Evolutionary conservation across 2,329 filamentous ascomycete genomes (phyloP), one percentile per base, ranked within the genome.

Genomic region (Ophiostoma himal-ulmi): DNA sequence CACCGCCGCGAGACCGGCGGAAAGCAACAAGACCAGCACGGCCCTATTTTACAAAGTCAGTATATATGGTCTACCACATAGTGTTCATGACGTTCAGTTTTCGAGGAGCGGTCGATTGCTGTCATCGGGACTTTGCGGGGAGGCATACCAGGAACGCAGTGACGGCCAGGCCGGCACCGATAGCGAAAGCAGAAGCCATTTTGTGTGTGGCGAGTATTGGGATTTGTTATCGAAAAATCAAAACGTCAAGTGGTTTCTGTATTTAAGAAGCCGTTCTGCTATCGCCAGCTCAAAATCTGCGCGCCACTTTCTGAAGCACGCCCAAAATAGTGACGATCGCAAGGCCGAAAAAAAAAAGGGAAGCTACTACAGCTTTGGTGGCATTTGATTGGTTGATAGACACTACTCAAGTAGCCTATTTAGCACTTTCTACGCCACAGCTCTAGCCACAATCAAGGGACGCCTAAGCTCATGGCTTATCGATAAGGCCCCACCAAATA

Each of bases 11-110:
- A 72, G 91, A 96, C 77, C 92, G 88, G 74, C 94, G 89, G 80
- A 94, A 87, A 75, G 95, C 95, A 77, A 98, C 91, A 54, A 96
- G 86, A 76, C 94, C 94, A 72, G 95, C 94, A 78, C 95, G 92
- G 75, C 95, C 94, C 93, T 97, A 68, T 71, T 76, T 71, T 76
- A 30, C 30, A 30, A 72, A 69, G 68, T 73, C 71, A 71, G 67
- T 66, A 70, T 67, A 54, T 26, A 13, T 37, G 37, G 44, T 48
- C 5, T 48, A 1, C 5, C 13, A 17, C 20, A n/a, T 7, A 6
- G 44, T 48, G 44, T 48, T 30, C 30, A 48, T 48, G 37, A 8
- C n/a, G 44, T 13, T 48, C 17, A 48, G n/a, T 48, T 17, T 17
- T 48, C 44, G 17, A 14, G 41, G 10, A 6, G 17, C n/a, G 44